A percentile compares a stretch with the other conserved stretches of the same genome.
Evolutionary conservation across 345 rosid species (phyloP).

Genomic region (Acer negundo): DNA sequence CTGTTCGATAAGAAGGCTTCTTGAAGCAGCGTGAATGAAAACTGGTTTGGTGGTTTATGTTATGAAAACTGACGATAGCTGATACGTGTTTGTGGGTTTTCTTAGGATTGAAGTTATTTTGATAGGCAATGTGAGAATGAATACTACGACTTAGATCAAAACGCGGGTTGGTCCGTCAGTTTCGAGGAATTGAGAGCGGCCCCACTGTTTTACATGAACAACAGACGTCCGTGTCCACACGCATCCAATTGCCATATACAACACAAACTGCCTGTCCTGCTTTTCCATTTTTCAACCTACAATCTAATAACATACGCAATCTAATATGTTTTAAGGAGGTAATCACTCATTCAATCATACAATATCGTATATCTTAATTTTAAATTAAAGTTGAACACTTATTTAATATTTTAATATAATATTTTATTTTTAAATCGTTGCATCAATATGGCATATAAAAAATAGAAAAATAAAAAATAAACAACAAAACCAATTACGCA

Average conservation of each 20-base stretch:
- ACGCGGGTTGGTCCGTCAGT: not conserved
- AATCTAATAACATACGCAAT: not conserved
- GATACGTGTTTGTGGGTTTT: not conserved
- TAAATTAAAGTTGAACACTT: accelerated
- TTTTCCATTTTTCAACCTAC: not conserved
- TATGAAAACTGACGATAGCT: no score
- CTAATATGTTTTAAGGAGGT: no score
- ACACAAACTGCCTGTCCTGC: no score
- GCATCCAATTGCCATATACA: no score
- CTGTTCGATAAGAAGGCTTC: not conserved
- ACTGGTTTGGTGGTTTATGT: not conserved
- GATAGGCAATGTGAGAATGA: not conserved
- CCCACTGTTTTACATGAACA: not conserved
- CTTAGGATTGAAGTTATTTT: not conserved
- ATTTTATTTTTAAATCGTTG: no score
- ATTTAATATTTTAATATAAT: no score
- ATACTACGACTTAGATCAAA: not conserved
- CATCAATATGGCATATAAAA: no score
- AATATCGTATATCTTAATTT: no score
- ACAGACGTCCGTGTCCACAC: no score
- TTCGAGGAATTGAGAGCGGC: not conserved
- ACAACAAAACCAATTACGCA: no score
- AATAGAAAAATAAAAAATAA: no score
- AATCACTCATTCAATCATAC: no score
- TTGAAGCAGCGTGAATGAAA: not conserved